A percentile compares a stretch with the other conserved stretches of the same genome.
Conservation (phyloP, 2,329 filamentous ascomycete genomes). For the Xylariaceae sp. region DNA sequence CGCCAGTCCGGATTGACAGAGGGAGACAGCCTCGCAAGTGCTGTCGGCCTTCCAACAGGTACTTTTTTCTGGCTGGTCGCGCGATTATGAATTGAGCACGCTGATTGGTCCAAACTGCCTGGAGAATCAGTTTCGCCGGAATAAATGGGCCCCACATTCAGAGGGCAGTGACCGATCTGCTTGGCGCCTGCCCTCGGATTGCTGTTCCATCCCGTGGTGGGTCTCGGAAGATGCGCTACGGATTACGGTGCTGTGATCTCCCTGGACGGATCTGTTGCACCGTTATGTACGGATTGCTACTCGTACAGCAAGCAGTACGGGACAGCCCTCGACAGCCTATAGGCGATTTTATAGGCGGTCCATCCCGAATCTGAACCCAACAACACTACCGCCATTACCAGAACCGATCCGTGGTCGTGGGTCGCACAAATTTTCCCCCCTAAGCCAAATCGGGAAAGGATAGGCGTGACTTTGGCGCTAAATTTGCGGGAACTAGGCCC, state of each 20-base stretch:
- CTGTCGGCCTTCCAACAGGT: slow-evolving; percentile 12
- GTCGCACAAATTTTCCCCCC: too few species aligned
- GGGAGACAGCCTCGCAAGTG: slow-evolving; percentile 2
- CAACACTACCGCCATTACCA: too few species aligned
- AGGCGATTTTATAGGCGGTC: too few species aligned
- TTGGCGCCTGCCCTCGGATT: not conserved
- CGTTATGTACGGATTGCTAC: not conserved
- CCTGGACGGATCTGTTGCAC: not conserved
- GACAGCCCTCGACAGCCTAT: too few species aligned
- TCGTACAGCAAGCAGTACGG: too few species aligned
- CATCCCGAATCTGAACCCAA: too few species aligned
- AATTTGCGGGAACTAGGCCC: too few species aligned
- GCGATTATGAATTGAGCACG: slow-evolving; percentile 9
- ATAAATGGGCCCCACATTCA: not conserved
- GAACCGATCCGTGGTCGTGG: too few species aligned
- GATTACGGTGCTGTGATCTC: not conserved
- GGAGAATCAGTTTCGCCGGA: slow-evolving; percentile 28
- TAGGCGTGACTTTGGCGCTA: too few species aligned
- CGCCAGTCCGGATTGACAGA: slow-evolving; percentile 13
- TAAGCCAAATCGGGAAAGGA: too few species aligned
- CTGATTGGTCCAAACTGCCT: slow-evolving; percentile 23
- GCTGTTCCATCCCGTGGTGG: not conserved
- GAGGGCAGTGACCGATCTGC: not conserved
- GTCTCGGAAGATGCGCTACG: not conserved
- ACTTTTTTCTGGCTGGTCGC: slow-evolving; percentile 25